Conservation (phyloP, 73 alveolate genomes). For the Stentor roeselii region DNA sequence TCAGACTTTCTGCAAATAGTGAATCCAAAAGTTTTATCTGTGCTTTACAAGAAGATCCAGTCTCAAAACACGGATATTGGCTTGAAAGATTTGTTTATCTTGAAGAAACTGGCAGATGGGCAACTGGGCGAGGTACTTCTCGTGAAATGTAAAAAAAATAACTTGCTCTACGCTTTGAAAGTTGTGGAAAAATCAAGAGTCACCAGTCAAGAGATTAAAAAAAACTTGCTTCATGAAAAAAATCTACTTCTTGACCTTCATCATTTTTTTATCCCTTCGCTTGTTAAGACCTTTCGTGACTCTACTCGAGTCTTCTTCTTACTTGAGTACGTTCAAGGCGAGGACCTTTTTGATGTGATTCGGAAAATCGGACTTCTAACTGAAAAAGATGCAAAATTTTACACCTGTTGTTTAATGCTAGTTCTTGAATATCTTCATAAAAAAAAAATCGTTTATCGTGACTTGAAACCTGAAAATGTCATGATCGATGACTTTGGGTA, state of each 20-base stretch:
- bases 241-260: background rate
- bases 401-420: background rate
- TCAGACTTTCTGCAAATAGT: background rate
- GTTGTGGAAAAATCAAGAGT: background rate
- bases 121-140: background rate
- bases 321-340: background rate
- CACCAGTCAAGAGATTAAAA: background rate
- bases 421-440: constrained; percentile 22
- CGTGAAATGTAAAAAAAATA: background rate
- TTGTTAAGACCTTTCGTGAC: constrained; percentile 20
- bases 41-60: background rate
- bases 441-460: background rate
- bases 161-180: background rate
- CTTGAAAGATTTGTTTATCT: background rate
- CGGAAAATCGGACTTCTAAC: background rate
- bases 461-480: constrained; percentile 18
- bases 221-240: background rate
- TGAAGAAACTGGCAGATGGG: background rate
- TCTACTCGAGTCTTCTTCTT: background rate
- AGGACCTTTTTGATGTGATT: background rate
- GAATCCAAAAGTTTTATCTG: background rate
- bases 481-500: constrained; percentile 20
- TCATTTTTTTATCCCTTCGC: background rate
- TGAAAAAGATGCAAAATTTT: background rate
- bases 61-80: background rate